Evolutionary conservation across 1,284 basidiomycete genomes (phyloP).

Genomic region (Mycosarcoma mackinlayi): DNA sequence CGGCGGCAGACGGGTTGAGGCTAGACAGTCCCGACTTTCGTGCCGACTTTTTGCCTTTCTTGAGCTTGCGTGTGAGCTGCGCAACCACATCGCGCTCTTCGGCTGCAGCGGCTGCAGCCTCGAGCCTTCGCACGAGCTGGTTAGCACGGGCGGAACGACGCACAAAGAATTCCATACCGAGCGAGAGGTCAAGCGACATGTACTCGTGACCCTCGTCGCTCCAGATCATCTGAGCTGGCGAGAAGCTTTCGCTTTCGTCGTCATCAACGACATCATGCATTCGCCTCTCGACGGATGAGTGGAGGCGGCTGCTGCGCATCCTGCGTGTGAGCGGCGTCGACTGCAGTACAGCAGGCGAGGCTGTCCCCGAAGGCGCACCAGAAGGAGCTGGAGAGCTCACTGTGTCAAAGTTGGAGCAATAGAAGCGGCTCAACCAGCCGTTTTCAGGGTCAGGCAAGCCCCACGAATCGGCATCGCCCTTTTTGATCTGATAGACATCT

Average conservation of each 20-base stretch:
- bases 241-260: conserved; percentile 30
- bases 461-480: conserved; percentile 48
- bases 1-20: conserved; percentile 38
- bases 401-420: conserved; percentile 56
- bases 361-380: conserved; percentile 32
- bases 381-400: conserved; percentile 34
- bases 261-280: conserved; percentile 47
- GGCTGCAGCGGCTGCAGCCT: conserved; percentile 50
- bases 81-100: conserved; percentile 46
- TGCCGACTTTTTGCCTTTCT: conserved; percentile 41
- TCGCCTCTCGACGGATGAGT: conserved; percentile 41
- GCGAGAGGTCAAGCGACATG: conserved; percentile 52
- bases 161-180: conserved; percentile 64
- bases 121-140: conserved; percentile 56
- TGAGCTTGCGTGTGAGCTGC: conserved; percentile 38
- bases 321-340: conserved; percentile 47
- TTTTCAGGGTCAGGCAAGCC: conserved; percentile 59
- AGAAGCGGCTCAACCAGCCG: conserved; percentile 63
- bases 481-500: conserved; percentile 42
- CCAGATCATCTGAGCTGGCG: conserved; percentile 55
- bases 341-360: conserved; percentile 43
- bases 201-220: conserved; percentile 60
- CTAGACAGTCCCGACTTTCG: conserved; percentile 34
- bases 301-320: conserved; percentile 33
- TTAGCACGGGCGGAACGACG: conserved; percentile 58